A percentile compares a stretch with the other conserved stretches of the same genome.
These are phyloP conservation scores for Rhododendron simsii DNA, from an alignment of 148 eudicot species.

Conservation along the genomic window DNA sequence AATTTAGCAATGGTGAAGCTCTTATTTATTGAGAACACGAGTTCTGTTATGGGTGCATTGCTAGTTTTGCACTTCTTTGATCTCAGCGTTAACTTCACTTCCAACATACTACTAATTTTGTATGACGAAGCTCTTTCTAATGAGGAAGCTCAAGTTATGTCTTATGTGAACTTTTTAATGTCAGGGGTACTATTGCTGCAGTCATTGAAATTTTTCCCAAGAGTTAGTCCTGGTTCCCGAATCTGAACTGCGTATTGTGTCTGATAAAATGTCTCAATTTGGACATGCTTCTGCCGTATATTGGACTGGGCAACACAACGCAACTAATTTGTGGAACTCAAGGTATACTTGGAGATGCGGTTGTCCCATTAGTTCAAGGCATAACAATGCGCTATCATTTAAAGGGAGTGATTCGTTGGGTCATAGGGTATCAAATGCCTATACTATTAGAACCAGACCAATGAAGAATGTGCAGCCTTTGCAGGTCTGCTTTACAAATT, in stretches of 20 bases:
- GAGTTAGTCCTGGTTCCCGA: not conserved
- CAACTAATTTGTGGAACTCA: conserved; percentile 22
- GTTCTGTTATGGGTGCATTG: not conserved
- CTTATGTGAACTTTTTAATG: not conserved
- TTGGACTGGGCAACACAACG: conserved; percentile 22
- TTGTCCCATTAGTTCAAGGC: not conserved
- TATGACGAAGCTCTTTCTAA: not conserved
- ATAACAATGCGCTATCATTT: conserved; percentile 25
- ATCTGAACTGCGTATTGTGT: not conserved
- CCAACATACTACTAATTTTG: not conserved
- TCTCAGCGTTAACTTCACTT: not conserved
- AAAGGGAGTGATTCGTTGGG: conserved; percentile 34
- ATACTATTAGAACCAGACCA: conserved; percentile 20
- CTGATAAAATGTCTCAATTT: conserved; percentile 31
- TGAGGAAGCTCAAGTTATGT: not conserved
- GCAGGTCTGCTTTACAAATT: conserved; percentile 26
- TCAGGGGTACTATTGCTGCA: conserved; percentile 1
- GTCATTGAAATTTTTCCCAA: not conserved
- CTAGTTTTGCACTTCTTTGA: not conserved
- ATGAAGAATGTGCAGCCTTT: conserved; percentile 23
- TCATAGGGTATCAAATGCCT: conserved; percentile 10
- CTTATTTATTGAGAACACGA: not conserved
- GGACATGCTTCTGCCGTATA: conserved; percentile 49
- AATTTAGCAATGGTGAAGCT: not conserved
- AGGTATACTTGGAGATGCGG: conserved; percentile 17